These are phyloP conservation scores for Paecilomyces variotii DNA, from an alignment of 2,329 filamentous ascomycete genomes.

Conservation along the genomic window DNA sequence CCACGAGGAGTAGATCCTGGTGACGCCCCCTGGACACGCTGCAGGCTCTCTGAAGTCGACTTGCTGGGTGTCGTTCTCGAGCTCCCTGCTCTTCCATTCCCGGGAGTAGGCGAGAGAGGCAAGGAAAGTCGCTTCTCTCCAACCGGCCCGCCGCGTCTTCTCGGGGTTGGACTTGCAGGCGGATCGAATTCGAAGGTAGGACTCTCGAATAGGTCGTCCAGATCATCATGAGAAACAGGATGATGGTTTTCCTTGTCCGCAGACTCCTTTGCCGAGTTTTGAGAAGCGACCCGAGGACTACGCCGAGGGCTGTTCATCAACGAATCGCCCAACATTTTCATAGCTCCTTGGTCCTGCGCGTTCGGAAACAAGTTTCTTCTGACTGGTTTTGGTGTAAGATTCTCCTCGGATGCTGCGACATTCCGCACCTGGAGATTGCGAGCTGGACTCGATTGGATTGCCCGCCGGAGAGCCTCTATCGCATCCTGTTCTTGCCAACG, in stretches of 20 bases:
- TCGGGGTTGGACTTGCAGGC: constrained; percentile 45
- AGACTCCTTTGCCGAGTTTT: constrained; percentile 29
- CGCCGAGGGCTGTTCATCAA: constrained; percentile 43
- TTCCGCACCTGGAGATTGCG: constrained; percentile 41
- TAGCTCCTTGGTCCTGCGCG: constrained; percentile 25
- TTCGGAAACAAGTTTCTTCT: constrained; percentile 38
- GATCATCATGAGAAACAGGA: constrained; percentile 41
- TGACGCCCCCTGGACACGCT: constrained; percentile 21
- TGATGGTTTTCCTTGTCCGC: constrained; percentile 53
- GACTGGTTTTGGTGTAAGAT: constrained; percentile 49
- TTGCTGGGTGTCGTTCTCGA: constrained; percentile 20
- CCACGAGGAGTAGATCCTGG: constrained; percentile 12
- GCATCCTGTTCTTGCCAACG: constrained; percentile 32
- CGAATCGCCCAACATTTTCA: constrained; percentile 30
- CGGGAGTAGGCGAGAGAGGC: constrained; percentile 28
- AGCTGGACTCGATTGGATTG: constrained; percentile 55
- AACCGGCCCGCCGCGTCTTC: constrained; percentile 43
- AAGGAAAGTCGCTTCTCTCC: constrained; percentile 29
- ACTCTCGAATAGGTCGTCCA: constrained; percentile 61
- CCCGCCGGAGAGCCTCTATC: constrained; percentile 42
- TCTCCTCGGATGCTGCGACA: constrained; percentile 37
- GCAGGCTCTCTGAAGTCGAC: constrained; percentile 25
- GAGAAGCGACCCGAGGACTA: constrained; percentile 29
- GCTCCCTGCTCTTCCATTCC: constrained; percentile 13
- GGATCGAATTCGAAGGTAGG: constrained; percentile 44